Base-by-base conservation (phyloP, 805 yeast genomes). In the Grigorovia jiainica region DNA sequence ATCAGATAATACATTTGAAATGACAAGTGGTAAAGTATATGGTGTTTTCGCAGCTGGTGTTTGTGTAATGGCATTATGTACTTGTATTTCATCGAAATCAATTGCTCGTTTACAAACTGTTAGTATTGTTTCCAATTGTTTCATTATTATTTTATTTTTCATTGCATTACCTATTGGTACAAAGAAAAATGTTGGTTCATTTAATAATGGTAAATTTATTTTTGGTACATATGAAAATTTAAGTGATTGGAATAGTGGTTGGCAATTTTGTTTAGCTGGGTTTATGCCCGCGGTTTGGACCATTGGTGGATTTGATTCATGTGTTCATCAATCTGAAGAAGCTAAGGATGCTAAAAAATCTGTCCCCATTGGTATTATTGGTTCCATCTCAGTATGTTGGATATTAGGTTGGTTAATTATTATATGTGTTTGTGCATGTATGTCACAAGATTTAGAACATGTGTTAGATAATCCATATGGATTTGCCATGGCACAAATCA, bases 141-240 rank as follows among this genome's bases (percentile, higher is more conserved):
- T 66, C 35, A 60, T 80, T 38, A 70, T 81, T 38, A 50, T 70
- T n/a, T 55, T 82, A 19, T 73, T 78, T 44, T 57, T 78, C 50
- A 77, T 80, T 52, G 85, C 83, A 7, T 57, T 80, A 25, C 85
- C 85, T 7, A 69, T 77, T 38, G 87, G 84, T n/a, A n/a, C n/a
- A n/a, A n/a, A n/a, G n/a, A n/a, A n/a, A n/a, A n/a, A n/a, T n/a
- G n/a, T n/a, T n/a, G 20, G 70, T 27, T 54, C 58, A 4, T 69
- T 75, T 52, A 75, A 75, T 50, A 60, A 65, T 30, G 81, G 75
- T n/a, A 46, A 54, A 7, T 78, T 66, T 54, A 78, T 79, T 25
- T 80, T 79, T 57, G 77, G 78, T 21, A 58, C 69, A 33, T 67
- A 69, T 41, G 63, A 69, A 23, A 77, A 76, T 53, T 58, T 57